Conservation (phyloP, 2,329 filamentous ascomycete species). For the Didymella sp. region DNA sequence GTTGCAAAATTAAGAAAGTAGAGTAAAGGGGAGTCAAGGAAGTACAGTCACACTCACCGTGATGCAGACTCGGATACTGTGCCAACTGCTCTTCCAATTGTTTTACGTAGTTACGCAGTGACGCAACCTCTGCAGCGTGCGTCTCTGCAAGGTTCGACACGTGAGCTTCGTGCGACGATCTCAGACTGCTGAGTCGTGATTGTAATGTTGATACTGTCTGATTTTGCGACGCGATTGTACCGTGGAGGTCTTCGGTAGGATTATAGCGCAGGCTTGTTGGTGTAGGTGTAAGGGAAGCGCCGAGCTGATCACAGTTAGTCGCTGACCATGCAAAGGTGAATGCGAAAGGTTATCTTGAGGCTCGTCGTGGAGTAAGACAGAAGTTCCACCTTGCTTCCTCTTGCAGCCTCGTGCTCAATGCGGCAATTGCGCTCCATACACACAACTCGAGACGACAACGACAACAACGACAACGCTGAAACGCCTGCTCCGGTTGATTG, state of each 20-base stretch:
- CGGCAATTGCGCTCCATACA: constrained; percentile 2
- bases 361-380: neutral
- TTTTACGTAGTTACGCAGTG: constrained; percentile 48
- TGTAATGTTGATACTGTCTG: constrained; percentile 44
- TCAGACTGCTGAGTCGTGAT: constrained; percentile 47
- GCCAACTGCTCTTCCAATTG: constrained; percentile 49
- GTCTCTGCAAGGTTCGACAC: constrained; percentile 46
- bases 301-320: constrained; percentile 31
- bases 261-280: constrained; percentile 25
- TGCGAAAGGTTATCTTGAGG: neutral
- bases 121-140: constrained; percentile 52
- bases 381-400: neutral
- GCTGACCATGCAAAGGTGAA: neutral
- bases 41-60: constrained; percentile 33
- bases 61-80: constrained; percentile 36
- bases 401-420: neutral
- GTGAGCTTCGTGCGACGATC: constrained; percentile 51
- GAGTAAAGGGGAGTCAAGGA: constrained; percentile 13
- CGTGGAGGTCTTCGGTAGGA: constrained; percentile 38
- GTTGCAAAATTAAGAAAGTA: neutral
- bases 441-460: constrained; percentile 1
- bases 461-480: constrained; percentile 4
- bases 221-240: constrained; percentile 41
- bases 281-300: constrained; percentile 18
- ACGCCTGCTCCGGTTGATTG: neutral